Evolutionary conservation across 2,329 filamentous ascomycete species (phyloP).

Genomic region (Aaosphaeria pasadenensis): DNA sequence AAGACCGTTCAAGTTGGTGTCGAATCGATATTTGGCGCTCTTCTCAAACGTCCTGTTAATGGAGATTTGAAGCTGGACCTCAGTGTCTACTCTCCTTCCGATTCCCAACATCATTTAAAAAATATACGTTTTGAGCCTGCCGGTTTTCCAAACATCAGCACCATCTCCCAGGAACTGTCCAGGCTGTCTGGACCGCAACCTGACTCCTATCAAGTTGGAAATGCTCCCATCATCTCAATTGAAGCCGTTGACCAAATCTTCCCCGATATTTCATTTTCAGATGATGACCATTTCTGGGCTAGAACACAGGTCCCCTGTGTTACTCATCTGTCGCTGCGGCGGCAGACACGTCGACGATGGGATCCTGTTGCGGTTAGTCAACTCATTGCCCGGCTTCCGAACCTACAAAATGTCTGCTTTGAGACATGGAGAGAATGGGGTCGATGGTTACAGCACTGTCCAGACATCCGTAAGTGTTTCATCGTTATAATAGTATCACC

Average conservation of each 20-base stretch:
- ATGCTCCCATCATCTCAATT: not conserved
- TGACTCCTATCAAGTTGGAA: not conserved
- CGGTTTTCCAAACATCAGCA: not conserved
- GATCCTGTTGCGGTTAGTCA: constrained; percentile 1
- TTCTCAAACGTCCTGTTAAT: constrained; percentile 1
- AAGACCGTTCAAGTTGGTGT: constrained; percentile 1
- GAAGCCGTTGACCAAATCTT: not conserved
- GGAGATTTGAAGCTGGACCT: constrained; percentile 8
- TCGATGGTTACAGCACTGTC: not conserved
- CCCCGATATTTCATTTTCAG: not conserved
- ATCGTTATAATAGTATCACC: too few species aligned
- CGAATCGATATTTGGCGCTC: constrained; percentile 1
- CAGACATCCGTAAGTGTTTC: constrained; percentile 5
- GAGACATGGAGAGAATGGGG: constrained; percentile 7
- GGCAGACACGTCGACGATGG: constrained; percentile 8
- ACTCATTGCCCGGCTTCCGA: constrained; percentile 3
- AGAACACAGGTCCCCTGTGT: constrained; percentile 1
- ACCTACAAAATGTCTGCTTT: constrained; percentile 3
- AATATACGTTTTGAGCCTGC: constrained; percentile 6
- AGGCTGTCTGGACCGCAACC: not conserved
- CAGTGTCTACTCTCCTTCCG: constrained; percentile 7
- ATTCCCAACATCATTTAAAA: constrained; percentile 5
- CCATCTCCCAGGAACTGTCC: not conserved
- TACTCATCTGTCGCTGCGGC: constrained; percentile 6
- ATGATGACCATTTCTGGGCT: not conserved